Evolutionary conservation across 805 yeast genomes (phyloP).

Genomic region (Barnettozyma vustinii): DNA sequence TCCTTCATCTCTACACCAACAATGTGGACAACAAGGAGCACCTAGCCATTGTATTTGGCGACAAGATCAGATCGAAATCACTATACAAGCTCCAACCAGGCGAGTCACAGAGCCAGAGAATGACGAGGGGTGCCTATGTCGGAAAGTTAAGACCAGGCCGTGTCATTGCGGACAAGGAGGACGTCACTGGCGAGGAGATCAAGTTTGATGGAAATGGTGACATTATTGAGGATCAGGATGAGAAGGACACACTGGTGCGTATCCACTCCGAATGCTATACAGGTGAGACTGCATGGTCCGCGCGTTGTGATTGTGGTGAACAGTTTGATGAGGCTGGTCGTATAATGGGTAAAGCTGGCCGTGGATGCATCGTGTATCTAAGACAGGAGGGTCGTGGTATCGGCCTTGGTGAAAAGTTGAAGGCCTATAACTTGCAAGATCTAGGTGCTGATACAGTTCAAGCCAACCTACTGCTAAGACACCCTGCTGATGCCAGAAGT

Average conservation of each 20-base stretch:
- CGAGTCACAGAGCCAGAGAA: constrained; percentile 87
- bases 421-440: constrained; percentile 95
- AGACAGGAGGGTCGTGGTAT: constrained; percentile 99
- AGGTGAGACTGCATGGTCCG: constrained; percentile 99
- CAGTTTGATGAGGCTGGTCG: constrained; percentile 98
- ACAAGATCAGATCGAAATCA: constrained; percentile 73
- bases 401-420: constrained; percentile 95
- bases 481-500: constrained; percentile 97
- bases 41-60: constrained; percentile 94
- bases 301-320: constrained; percentile 98
- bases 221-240: constrained; percentile 22
- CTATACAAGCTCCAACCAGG: constrained; percentile 55
- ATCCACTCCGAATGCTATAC: constrained; percentile 98
- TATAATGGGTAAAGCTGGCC: constrained; percentile 79
- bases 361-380: constrained; percentile 91
- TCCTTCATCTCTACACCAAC: constrained; percentile 82
- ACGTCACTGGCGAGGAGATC: constrained; percentile 31
- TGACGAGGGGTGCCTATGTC: constrained; percentile 97
- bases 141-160: constrained; percentile 91
- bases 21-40: constrained; percentile 89
- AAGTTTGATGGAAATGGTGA: constrained; percentile 38
- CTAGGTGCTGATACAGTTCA: constrained; percentile 98
- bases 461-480: constrained; percentile 86
- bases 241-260: constrained; percentile 62
- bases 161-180: constrained; percentile 58